Evolutionary conservation across 805 yeast genomes (phyloP).

Genomic region (Priceomyces medius): DNA sequence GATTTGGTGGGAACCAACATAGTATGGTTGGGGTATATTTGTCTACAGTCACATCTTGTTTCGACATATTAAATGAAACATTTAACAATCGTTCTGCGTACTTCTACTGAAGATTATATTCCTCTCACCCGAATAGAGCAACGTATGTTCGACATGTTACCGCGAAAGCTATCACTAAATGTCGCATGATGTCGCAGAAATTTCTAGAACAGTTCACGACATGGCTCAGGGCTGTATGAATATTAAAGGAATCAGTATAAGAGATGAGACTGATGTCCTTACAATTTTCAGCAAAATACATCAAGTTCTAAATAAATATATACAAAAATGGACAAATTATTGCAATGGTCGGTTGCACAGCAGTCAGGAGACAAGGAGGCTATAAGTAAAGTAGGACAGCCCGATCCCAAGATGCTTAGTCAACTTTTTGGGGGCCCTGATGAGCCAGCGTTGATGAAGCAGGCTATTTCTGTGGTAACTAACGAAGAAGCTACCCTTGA

Average conservation of each 20-base stretch:
- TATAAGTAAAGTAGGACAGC: slow-evolving; percentile 57
- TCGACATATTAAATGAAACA: no score
- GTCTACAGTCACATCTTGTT: no score
- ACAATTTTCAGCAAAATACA: not conserved
- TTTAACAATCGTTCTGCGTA: no score
- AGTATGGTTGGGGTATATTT: no score
- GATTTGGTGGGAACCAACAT: no score
- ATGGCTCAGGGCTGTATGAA: not conserved
- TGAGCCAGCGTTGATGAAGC: slow-evolving; percentile 85
- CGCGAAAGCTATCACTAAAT: not conserved
- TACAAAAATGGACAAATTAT: slow-evolving; percentile 72
- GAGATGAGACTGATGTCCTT: not conserved
- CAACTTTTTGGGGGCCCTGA: slow-evolving; percentile 80
- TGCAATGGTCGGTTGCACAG: slow-evolving; percentile 89
- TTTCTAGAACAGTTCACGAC: slow-evolving; percentile 7
- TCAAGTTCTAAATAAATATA: not conserved
- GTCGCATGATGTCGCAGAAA: slow-evolving; percentile 6
- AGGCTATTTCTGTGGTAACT: slow-evolving; percentile 60
- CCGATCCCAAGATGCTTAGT: slow-evolving; percentile 76
- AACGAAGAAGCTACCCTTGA: slow-evolving; percentile 61
- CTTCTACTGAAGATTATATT: no score
- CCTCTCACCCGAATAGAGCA: not conserved
- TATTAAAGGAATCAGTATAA: not conserved
- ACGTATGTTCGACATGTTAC: not conserved
- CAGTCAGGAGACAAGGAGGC: slow-evolving; percentile 73